Percentiles rank a stretch among this genome's conserved stretches.
Evolutionary conservation across 192 early-diverging fungal species (phyloP).

Genomic region (Paraglomus brasilianum): DNA sequence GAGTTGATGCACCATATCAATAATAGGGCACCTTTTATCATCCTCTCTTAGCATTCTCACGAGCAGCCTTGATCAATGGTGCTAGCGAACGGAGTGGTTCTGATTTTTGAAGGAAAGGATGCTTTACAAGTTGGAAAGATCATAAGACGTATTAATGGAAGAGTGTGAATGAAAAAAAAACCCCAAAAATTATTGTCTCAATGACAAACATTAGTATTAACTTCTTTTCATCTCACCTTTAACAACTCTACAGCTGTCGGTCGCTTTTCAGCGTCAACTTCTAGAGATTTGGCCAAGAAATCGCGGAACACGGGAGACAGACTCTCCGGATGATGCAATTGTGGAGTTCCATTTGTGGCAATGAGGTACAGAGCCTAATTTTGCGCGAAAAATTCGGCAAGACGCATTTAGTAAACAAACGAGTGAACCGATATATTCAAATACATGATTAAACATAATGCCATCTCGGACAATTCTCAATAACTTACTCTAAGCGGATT

Average conservation of each 20-base stretch:
- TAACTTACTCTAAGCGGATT: conserved; percentile 71
- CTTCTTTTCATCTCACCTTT: conserved; percentile 5
- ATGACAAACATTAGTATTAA: no score
- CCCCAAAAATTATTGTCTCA: no score
- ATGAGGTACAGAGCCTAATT: conserved; percentile 89
- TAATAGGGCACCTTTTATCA: not conserved
- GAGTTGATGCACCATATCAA: no score
- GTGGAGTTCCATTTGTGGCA: conserved; percentile 94
- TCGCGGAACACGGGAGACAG: conserved; percentile 75
- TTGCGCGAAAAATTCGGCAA: conserved; percentile 23
- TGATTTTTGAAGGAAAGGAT: conserved; percentile 83
- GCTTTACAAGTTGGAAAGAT: conserved; percentile 35
- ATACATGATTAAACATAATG: not conserved
- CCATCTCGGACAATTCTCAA: not conserved
- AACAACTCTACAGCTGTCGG: conserved; percentile 78
- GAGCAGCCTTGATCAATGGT: conserved; percentile 76
- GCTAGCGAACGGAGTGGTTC: conserved; percentile 78
- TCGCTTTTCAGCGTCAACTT: conserved; percentile 80
- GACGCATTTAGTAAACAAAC: not conserved
- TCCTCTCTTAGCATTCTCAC: conserved; percentile 47
- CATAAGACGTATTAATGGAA: no score
- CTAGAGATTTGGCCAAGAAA: conserved; percentile 78
- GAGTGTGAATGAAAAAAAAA: no score
- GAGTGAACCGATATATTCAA: not conserved
- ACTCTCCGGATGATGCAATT: conserved; percentile 83